These are phyloP conservation scores for Penicillium thymicola DNA, from an alignment of 2,329 filamentous ascomycete species.

Conservation along the genomic window DNA sequence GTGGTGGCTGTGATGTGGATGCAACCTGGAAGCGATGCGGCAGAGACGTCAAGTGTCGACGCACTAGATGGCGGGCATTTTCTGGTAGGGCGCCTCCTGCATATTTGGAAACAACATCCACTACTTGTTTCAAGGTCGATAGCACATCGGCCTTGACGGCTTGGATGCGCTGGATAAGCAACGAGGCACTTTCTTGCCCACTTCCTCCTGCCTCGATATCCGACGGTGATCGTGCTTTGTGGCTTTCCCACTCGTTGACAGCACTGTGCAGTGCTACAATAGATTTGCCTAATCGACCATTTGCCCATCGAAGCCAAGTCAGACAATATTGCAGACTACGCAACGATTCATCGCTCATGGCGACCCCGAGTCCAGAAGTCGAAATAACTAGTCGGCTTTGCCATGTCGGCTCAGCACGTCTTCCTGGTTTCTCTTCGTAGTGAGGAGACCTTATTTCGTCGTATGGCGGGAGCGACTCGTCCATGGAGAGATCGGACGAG, in stretches of 20 bases:
- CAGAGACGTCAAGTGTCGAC: slow-evolving; percentile 76
- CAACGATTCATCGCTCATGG: slow-evolving; percentile 85
- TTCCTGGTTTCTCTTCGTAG: slow-evolving; percentile 53
- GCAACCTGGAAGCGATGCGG: slow-evolving; percentile 79
- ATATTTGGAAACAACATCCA: slow-evolving; percentile 82
- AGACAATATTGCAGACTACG: slow-evolving; percentile 82
- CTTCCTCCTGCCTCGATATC: slow-evolving; percentile 23
- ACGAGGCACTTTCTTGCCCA: slow-evolving; percentile 21
- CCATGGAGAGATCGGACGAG: slow-evolving; percentile 62
- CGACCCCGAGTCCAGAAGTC: slow-evolving; percentile 84
- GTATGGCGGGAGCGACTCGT: slow-evolving; percentile 78
- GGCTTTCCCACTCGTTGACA: slow-evolving; percentile 74
- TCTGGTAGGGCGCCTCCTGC: slow-evolving; percentile 88
- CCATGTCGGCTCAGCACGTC: slow-evolving; percentile 55
- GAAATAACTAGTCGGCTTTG: slow-evolving; percentile 82
- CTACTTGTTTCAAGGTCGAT: slow-evolving; percentile 74
- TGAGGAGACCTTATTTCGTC: slow-evolving; percentile 73
- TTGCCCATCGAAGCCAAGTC: slow-evolving; percentile 74
- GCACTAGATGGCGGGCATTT: slow-evolving; percentile 79
- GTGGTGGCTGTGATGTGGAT: slow-evolving; percentile 47
- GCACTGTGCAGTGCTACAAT: slow-evolving; percentile 71
- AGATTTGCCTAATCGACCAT: slow-evolving; percentile 72
- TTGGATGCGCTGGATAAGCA: slow-evolving; percentile 57
- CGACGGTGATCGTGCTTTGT: slow-evolving; percentile 31
- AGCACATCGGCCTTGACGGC: slow-evolving; percentile 68